Percentiles rank a stretch among this genome's conserved stretches.
These are phyloP conservation scores for Neofusicoccum kwambonambiense DNA, from an alignment of 2,329 filamentous ascomycete species.

Conservation along the genomic window DNA sequence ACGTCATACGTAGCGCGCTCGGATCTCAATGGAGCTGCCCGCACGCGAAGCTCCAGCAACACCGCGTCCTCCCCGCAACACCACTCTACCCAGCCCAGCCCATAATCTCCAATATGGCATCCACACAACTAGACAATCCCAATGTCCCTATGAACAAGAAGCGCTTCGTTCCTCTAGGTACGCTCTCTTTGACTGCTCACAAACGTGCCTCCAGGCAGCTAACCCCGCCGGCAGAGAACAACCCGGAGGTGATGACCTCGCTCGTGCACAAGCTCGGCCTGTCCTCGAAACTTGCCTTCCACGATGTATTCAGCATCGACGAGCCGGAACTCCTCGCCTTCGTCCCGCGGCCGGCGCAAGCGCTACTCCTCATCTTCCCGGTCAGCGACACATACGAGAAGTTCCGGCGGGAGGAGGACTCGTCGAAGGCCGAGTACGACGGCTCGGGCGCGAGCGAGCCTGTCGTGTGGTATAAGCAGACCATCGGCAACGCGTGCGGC, in stretches of 20 bases:
- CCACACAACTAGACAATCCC: constrained; percentile 21
- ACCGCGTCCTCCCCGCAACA: neutral
- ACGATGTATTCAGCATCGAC: constrained; percentile 55
- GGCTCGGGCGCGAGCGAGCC: constrained; percentile 51
- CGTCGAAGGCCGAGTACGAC: constrained; percentile 43
- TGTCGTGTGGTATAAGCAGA: constrained; percentile 60
- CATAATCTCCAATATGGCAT: constrained; percentile 26
- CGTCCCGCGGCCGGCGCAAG: constrained; percentile 54
- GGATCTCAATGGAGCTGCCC: constrained; percentile 1
- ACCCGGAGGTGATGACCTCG: constrained; percentile 53
- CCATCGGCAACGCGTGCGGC: constrained; percentile 58
- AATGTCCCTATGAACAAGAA: constrained; percentile 33
- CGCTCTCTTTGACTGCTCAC: neutral
- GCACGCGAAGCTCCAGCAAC: constrained; percentile 9
- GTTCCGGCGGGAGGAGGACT: constrained; percentile 44
- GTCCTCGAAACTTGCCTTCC: constrained; percentile 47
- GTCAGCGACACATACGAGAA: constrained; percentile 39
- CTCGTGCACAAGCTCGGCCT: constrained; percentile 53
- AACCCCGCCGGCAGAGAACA: constrained; percentile 47
- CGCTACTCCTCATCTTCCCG: constrained; percentile 55
- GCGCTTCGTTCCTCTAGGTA: constrained; percentile 40
- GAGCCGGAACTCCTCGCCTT: constrained; percentile 50
- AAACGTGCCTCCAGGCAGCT: neutral
- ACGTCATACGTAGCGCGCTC: constrained; percentile 14
- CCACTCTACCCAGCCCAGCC: neutral